A percentile compares a stretch with the other conserved stretches of the same genome.
Conservation (phyloP, 208 protist species). For the Leishmania arabica region DNA sequence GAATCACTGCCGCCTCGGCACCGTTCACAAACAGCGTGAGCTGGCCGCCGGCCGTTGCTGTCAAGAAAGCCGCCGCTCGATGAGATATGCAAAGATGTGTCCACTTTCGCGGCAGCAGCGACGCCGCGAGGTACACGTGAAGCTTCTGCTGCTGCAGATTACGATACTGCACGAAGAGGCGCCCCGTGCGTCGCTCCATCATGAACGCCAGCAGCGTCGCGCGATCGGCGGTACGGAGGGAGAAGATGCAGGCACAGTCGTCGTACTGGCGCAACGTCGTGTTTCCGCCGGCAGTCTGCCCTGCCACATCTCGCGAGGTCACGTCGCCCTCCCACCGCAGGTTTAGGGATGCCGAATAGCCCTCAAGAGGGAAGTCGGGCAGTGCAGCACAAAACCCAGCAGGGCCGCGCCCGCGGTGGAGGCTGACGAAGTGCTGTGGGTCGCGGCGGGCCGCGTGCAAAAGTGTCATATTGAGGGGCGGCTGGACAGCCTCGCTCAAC, state of each 20-base stretch:
- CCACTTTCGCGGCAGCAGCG: conserved; percentile 30
- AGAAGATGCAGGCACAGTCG: conserved; percentile 29
- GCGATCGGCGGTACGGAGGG: conserved; percentile 30
- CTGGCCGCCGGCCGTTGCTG: conserved; percentile 30
- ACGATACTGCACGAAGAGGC: conserved; percentile 35
- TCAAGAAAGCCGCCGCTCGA: conserved; percentile 25
- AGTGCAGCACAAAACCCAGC: conserved; percentile 61
- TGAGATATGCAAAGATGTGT: conserved; percentile 26
- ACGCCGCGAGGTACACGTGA: conserved; percentile 17
- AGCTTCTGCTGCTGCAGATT: conserved; percentile 35
- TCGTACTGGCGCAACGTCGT: not conserved
- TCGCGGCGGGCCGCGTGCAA: not conserved
- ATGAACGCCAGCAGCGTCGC: conserved; percentile 33
- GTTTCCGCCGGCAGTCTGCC: not conserved
- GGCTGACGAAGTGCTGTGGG: conserved; percentile 32
- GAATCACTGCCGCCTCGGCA: conserved; percentile 26
- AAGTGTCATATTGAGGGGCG: not conserved
- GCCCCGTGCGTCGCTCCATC: conserved; percentile 25
- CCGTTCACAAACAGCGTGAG: conserved; percentile 62
- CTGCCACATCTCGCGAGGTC: not conserved
- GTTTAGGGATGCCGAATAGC: conserved; percentile 77
- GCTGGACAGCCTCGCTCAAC: conserved; percentile 45
- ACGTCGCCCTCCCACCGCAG: conserved; percentile 52
- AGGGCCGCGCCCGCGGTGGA: conserved; percentile 41
- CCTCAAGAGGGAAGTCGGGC: conserved; percentile 61